phyloP scores from a whole-genome alignment of 805 yeast genomes.

The Hanseniaspora singularis region DNA sequence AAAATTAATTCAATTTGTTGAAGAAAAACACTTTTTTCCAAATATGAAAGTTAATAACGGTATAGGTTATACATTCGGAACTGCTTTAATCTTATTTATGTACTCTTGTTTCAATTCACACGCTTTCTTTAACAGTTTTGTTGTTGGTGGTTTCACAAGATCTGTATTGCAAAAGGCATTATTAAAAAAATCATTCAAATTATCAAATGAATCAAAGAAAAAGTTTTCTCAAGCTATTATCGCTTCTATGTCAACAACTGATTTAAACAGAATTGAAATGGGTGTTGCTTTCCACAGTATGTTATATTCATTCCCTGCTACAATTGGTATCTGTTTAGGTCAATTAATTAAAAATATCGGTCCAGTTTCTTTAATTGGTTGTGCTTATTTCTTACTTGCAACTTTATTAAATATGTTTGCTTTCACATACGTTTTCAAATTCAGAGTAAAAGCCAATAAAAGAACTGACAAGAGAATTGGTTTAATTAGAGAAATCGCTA shows the following conservation, averaged over 20 bases:
- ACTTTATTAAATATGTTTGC: constrained; percentile 33
- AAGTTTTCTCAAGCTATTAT: constrained; percentile 48
- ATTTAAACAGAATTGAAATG: constrained; percentile 59
- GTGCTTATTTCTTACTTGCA: constrained; percentile 36
- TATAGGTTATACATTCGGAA: constrained; percentile 49
- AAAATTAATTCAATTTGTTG: constrained; percentile 44
- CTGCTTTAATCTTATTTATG: constrained; percentile 34
- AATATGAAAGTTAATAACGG: constrained; percentile 39
- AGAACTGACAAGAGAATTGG: constrained; percentile 53
- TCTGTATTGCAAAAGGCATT: constrained; percentile 55
- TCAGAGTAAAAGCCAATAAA: constrained; percentile 40
- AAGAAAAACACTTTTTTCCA: constrained; percentile 28
- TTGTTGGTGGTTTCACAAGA: constrained; percentile 56
- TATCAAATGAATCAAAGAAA: constrained; percentile 43
- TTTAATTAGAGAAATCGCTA: constrained; percentile 45
- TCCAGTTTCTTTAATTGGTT: constrained; percentile 54
- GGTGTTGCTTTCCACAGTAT: constrained; percentile 53
- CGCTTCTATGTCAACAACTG: constrained; percentile 67
- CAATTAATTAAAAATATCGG: constrained; percentile 53
- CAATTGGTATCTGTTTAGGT: constrained; percentile 45
- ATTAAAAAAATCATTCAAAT: constrained; percentile 48
- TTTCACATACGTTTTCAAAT: constrained; percentile 35
- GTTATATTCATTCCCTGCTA: constrained; percentile 39
- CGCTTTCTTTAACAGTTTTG: constrained; percentile 38
- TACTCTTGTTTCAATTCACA: constrained; percentile 38